phyloP scores from a whole-genome alignment of 352 stramenopile genomes.

The Phytophthora hibernalis region DNA sequence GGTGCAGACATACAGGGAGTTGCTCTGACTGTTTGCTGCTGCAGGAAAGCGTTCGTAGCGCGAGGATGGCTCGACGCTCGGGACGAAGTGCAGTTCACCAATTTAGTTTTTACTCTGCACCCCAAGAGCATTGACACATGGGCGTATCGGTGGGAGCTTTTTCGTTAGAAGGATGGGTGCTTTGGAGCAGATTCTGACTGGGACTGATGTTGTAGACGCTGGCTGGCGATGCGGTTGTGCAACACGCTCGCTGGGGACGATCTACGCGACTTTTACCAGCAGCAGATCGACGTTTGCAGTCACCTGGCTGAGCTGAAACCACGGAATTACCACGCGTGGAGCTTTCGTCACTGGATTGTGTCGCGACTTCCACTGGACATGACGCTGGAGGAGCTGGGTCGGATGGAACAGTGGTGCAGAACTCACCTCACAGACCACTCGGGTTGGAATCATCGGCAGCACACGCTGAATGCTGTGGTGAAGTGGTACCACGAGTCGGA shows the following conservation, averaged over 20 bases:
- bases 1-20: neutral
- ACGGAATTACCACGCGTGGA: constrained; percentile 89
- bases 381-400: constrained; percentile 50
- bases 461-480: constrained; percentile 46
- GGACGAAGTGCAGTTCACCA: constrained; percentile 69
- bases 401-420: constrained; percentile 68
- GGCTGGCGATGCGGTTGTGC: constrained; percentile 55
- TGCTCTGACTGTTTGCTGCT: constrained; percentile 1
- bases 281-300: constrained; percentile 60
- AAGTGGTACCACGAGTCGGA: constrained; percentile 11
- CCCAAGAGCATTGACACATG: constrained; percentile 90
- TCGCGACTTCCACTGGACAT: constrained; percentile 37
- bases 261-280: constrained; percentile 46
- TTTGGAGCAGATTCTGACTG: constrained; percentile 7
- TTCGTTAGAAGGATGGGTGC: neutral
- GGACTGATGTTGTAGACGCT: constrained; percentile 43
- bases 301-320: constrained; percentile 67
- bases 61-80: constrained; percentile 44
- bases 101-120: constrained; percentile 79
- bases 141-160: constrained; percentile 67
- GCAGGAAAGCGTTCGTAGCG: constrained; percentile 67
- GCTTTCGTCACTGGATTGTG: constrained; percentile 82
- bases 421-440: constrained; percentile 80
- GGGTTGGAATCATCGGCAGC: constrained; percentile 82
- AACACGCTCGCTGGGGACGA: constrained; percentile 27